Evolutionary conservation across 352 stramenopile species (phyloP), one percentile per base, ranked within the genome.

Genomic region (Pythium phragmitis): DNA sequence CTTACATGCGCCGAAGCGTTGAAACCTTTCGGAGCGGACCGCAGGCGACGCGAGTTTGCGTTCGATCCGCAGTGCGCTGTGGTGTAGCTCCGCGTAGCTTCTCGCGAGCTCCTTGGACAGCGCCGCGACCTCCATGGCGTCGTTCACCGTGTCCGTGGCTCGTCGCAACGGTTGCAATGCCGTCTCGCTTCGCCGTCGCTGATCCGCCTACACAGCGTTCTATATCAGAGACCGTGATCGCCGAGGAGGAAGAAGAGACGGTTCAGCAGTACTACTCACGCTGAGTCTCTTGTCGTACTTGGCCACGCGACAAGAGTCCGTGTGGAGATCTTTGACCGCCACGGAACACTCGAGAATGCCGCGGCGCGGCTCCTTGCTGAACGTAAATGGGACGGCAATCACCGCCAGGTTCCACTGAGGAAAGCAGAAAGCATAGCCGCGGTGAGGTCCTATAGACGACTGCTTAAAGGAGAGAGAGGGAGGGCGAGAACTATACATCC

Each of bases 31-130:
- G 14, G 60, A 60, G 3, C 72, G 67, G 26, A 75, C 56, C 2
- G 61, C 61, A 1, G 72, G 69, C 1, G 74, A 82, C 11, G 74
- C 60, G 34, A 87, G 43, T 4, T 65, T 67, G 11, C 67, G 72
- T 53, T 76, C 72, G 21, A 87, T 65, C 60, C 61, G 66, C 57
- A 77, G 43, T 14, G 62, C 9, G 21, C 67, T 78, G 3, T 45
- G 64, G 45, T 72, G 61, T 5, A 87, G 57, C 46, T 87, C 43
- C 8, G 69, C 57, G 50, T 87, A 87, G 11, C 77, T 87, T 51
- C 76, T 83, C 23, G 67, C 76, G 33, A 87, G 67, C 41, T 87
- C 78, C 33, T 82, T 85, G 0, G 80, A 87, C 28, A 83, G 69
- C 21, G 30, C 48, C 16, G 58, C 58, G 4, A 70, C 17, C 3